Base-by-base conservation (phyloP, 73 alveolate genomes). In the Breviolum minutum region DNA sequence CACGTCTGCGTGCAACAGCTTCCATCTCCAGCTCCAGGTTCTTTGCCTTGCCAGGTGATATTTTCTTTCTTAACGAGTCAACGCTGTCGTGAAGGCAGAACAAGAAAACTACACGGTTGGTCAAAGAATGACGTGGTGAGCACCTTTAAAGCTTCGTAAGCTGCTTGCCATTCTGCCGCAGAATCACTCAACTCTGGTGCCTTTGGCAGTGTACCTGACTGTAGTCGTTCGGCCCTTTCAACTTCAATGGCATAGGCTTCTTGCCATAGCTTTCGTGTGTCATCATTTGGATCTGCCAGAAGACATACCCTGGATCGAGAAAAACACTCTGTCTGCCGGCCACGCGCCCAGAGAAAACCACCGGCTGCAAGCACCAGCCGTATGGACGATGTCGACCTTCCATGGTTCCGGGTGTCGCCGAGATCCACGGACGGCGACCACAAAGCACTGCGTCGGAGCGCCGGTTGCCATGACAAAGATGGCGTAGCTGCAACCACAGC, bases 131-230 rank as follows among this genome's bases (percentile, higher is more conserved):
- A 73, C 54, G 86, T 30, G 14, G 64, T 13, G 8, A 0, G 71
- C 90, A 63, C 94, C 94, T 86, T 86, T 30, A 86, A 63, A 62
- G 79, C 94, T 16, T 86, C 94, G 27, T 86, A 86, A 22, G 94
- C 94, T 27, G 94, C 94, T 63, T 86, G 94, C 94, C 94, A 86
- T 63, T 86, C 94, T 26, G 94, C 64, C 29, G 79, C 94, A 61
- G 94, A 14, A 9, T 64, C 89, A 48, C 14, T 29, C 16, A 62
- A 8, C 12, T 26, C 62, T 27, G 79, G 94, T 16, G 92, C n/a
- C 74, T 13, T 19, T 6, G 77, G 94, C 29, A 63, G 29, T 16
- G 94, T 29, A 9, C 32, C 79, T 26, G 86, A 60, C 76, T 10
- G 76, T 79, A 86, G 63, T 7, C 94, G 94, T 80, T 86, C 80